Percentiles rank a stretch among this genome's conserved stretches.
phyloP scores from a whole-genome alignment of 2,329 filamentous ascomycete genomes.

The Fusarium sp. region DNA sequence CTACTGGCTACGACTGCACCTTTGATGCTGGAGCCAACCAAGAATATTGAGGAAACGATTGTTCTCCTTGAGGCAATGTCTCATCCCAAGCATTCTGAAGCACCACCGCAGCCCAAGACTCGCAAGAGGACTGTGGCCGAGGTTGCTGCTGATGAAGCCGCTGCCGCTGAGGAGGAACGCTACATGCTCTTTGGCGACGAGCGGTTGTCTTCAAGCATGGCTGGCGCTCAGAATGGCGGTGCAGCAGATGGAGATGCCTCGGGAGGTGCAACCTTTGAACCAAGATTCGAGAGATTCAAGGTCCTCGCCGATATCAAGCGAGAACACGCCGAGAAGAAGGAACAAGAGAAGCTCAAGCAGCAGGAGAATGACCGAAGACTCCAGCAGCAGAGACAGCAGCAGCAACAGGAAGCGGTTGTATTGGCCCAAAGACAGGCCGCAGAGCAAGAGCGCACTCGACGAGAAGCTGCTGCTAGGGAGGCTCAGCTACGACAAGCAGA shows the following conservation, averaged over 20 bases:
- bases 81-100: constrained; percentile 81
- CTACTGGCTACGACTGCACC: constrained; percentile 79
- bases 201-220: constrained; percentile 72
- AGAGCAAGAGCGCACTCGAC: constrained; percentile 56
- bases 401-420: constrained; percentile 57
- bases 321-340: constrained; percentile 80
- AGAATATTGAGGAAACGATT: constrained; percentile 75
- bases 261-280: constrained; percentile 79
- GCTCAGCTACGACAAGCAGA: constrained; percentile 53
- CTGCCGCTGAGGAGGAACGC: constrained; percentile 87
- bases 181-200: constrained; percentile 96
- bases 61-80: constrained; percentile 77
- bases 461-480: constrained; percentile 51
- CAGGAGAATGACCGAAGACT: constrained; percentile 69
- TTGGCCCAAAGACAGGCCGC: constrained; percentile 58
- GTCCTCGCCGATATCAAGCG: constrained; percentile 86
- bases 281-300: constrained; percentile 92
- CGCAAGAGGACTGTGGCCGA: constrained; percentile 95
- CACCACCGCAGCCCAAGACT: constrained; percentile 85
- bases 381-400: constrained; percentile 58
- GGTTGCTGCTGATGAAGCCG: constrained; percentile 92
- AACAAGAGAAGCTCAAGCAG: constrained; percentile 79
- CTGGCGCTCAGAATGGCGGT: constrained; percentile 67
- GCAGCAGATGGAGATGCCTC: constrained; percentile 79
- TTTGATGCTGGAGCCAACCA: constrained; percentile 82